Base-by-base conservation (phyloP, 345 rosid genomes). In the Physaria fendleri region DNA sequence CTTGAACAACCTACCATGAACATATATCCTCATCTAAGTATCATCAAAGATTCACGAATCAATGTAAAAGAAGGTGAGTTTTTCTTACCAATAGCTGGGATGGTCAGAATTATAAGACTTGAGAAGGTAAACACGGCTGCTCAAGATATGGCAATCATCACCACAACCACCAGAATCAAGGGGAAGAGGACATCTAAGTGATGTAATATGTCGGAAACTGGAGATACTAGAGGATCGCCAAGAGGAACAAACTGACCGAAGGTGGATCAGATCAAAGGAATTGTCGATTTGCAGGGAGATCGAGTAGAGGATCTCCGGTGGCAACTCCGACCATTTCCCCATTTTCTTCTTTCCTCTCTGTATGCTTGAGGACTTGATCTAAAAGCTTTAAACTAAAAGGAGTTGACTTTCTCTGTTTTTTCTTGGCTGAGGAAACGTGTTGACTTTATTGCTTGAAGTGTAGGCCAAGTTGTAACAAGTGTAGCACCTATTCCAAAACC, bases 391-490 rank as follows among this genome's bases (percentile, higher is more conserved):
- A 29, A 9, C 22, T 39, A 28, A 38, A 15, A 21, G 34, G 30
- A 38, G 48, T 39, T 57, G 49, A 56, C 49, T 56, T 65, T 18
- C 15, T 55, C 15, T 55, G 13, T 45, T 25, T 4, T 28, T 64
- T 8, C 18, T 22, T 52, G 16, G 11, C 2, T 21, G 32, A 51
- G 20, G 1, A 44, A 24, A 33, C 34, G 32, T 1, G 30, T 56
- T 56, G 48, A 46, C 71, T 47, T 29, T 38, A 23, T 14, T 21
- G 1, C 35, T 60, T 46, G 32, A 27, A 22, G n/a, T 52, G 24
- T 21, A 50, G 5, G 2, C 3, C 5, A 33, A 33, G 37, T 14
- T 33, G 5, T 33, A 33, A 33, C 35, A 32, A 28, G 3, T 16
- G 18, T 16, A 13, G 11, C 13, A 37, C 5, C 10, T 45, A 4